phyloP scores from a whole-genome alignment of 768 basidiomycete genomes.

The Hericium rajendrae region DNA sequence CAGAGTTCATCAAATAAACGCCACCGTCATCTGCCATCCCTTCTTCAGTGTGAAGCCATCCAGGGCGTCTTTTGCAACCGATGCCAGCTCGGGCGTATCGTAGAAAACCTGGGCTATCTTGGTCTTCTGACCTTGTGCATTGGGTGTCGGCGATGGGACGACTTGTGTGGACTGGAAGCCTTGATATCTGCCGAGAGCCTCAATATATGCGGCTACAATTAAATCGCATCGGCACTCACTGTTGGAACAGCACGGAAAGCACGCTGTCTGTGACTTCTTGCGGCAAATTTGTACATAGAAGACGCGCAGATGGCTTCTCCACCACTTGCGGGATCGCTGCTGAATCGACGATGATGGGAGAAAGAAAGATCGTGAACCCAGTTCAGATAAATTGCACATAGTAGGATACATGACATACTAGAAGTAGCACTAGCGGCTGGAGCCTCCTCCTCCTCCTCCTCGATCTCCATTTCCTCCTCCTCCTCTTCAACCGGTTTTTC shows the following conservation, averaged over 20 bases:
- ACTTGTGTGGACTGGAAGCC: conserved; percentile 72
- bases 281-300: conserved; percentile 81
- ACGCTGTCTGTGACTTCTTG: conserved; percentile 86
- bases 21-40: conserved; percentile 76
- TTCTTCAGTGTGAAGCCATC: conserved; percentile 84
- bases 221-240: conserved; percentile 43
- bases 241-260: conserved; percentile 81
- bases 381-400: neutral
- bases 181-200: conserved; percentile 48
- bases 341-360: conserved; percentile 29
- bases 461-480: conserved; percentile 91
- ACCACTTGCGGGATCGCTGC: conserved; percentile 21
- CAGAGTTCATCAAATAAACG: conserved; percentile 38
- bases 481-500: conserved; percentile 50
- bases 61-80: conserved; percentile 70
- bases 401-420: conserved; percentile 33
- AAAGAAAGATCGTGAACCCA: conserved; percentile 15
- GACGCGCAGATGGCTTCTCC: conserved; percentile 39
- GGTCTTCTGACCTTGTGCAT: conserved; percentile 50
- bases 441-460: conserved; percentile 57
- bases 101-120: conserved; percentile 80
- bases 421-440: conserved; percentile 19
- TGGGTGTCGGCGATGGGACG: conserved; percentile 57
- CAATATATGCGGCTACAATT: neutral
- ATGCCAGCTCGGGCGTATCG: conserved; percentile 64